Percentiles rank a stretch among this genome's conserved stretches.
These are phyloP conservation scores for Candida ipomoeae DNA, from an alignment of 805 yeast species.

Conservation along the genomic window DNA sequence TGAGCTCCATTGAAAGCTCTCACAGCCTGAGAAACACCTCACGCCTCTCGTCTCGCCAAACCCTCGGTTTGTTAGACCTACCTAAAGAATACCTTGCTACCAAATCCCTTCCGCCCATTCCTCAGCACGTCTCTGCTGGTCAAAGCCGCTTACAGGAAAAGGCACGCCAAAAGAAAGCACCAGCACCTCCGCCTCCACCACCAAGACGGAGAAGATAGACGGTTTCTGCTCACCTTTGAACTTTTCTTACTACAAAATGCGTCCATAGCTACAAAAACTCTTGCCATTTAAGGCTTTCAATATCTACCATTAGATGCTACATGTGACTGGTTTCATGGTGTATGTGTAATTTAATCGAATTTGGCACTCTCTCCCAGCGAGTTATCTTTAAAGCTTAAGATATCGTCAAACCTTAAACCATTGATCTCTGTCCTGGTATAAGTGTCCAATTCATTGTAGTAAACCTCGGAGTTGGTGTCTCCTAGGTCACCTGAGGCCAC, in stretches of 20 bases:
- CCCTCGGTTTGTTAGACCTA: slow-evolving; percentile 25
- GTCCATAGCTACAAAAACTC: not conserved
- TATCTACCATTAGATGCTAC: too few relatives aligned
- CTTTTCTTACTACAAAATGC: too few relatives aligned
- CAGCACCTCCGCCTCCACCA: slow-evolving; percentile 38
- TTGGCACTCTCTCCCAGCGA: not conserved
- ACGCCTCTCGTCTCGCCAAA: slow-evolving; percentile 3
- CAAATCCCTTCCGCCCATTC: slow-evolving; percentile 21
- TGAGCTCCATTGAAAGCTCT: slow-evolving; percentile 2
- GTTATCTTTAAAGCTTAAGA: slow-evolving; percentile 61
- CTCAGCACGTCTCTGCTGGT: slow-evolving; percentile 5
- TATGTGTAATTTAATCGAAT: not conserved
- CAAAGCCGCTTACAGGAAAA: slow-evolving; percentile 19
- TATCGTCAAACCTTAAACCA: slow-evolving; percentile 61
- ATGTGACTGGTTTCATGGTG: too few relatives aligned
- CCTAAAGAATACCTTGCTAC: slow-evolving; percentile 30
- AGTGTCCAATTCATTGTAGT: slow-evolving; percentile 30
- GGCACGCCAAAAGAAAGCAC: slow-evolving; percentile 33
- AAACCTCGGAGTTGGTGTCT: slow-evolving; percentile 19
- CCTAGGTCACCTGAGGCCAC: slow-evolving; percentile 57
- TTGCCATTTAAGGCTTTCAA: too few relatives aligned
- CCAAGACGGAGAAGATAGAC: slow-evolving; percentile 10
- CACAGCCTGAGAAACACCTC: not conserved
- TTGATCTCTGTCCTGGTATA: slow-evolving; percentile 50
- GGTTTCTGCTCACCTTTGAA: not conserved